Conservation (phyloP, 768 basidiomycete genomes). For the Trametopsis cervina region DNA sequence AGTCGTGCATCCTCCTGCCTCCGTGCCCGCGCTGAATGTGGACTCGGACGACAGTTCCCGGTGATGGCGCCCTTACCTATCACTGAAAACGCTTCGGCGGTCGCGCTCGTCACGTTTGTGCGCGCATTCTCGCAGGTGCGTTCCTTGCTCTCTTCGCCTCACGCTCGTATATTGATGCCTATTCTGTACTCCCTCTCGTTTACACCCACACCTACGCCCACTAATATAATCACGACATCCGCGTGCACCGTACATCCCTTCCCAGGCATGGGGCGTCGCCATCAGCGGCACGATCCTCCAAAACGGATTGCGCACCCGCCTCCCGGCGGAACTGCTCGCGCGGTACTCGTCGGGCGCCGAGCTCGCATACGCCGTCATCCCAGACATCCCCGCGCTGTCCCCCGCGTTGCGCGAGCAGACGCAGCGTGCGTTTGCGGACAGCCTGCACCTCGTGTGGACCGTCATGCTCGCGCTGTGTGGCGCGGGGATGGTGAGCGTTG, state of each 20-base stretch:
- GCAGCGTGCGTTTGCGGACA: conserved; percentile 3
- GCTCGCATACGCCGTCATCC: conserved; percentile 17
- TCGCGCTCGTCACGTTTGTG: conserved; percentile 5
- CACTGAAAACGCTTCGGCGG: conserved; percentile 1
- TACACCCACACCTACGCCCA: background rate
- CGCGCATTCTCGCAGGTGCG: conserved; percentile 5
- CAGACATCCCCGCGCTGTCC: conserved; percentile 10
- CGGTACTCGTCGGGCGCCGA: conserved; percentile 10
- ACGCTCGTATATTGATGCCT: background rate
- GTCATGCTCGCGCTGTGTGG: conserved; percentile 8
- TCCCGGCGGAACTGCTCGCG: conserved; percentile 19
- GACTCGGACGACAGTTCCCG: background rate
- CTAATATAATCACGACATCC: background rate
- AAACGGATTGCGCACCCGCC: conserved; percentile 21
- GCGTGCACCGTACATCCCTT: too few species aligned
- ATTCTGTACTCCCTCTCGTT: background rate
- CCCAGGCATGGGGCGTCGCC: conserved; percentile 25
- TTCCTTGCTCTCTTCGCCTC: background rate
- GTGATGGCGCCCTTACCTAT: conserved; percentile 6
- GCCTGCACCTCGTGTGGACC: conserved; percentile 1
- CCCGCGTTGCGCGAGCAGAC: background rate
- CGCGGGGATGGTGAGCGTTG: conserved; percentile 1
- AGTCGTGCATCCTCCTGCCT: background rate
- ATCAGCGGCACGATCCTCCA: conserved; percentile 25
- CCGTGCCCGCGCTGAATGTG: too few species aligned